These are phyloP conservation scores for Amanita muscaria DNA, from an alignment of 768 basidiomycete species.

Conservation along the genomic window DNA sequence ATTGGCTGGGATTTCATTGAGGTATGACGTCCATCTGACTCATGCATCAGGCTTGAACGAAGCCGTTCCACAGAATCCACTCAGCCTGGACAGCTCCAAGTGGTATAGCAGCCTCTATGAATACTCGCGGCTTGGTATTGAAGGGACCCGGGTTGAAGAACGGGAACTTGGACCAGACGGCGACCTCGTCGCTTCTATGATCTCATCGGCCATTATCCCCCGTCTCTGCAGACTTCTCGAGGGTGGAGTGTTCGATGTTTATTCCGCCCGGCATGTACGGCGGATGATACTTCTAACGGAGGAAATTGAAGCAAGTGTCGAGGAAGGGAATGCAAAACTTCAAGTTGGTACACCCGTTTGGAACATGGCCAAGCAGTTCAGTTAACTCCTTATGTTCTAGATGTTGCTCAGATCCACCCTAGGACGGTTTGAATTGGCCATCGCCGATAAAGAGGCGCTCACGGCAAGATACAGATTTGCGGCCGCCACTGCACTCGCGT, in stretches of 20 bases:
- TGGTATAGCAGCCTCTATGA: constrained; percentile 78
- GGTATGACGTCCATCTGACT: too few relatives aligned
- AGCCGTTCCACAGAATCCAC: constrained; percentile 34
- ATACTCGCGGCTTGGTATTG: constrained; percentile 54
- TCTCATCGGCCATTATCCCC: constrained; percentile 77
- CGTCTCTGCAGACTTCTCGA: constrained; percentile 65
- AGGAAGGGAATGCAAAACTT: constrained; percentile 50
- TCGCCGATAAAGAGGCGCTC: constrained; percentile 40
- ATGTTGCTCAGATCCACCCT: constrained; percentile 47
- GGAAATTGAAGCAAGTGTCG: constrained; percentile 71
- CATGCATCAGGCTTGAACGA: too few relatives aligned
- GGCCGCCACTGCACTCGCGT: constrained; percentile 31
- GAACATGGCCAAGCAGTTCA: background rate
- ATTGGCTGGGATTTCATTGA: constrained; percentile 84
- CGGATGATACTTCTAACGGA: constrained; percentile 68
- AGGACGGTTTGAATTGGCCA: constrained; percentile 43
- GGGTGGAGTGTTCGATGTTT: constrained; percentile 75
- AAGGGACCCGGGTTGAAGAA: constrained; percentile 33
- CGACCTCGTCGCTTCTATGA: constrained; percentile 81
- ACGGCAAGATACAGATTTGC: constrained; percentile 41
- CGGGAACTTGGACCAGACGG: constrained; percentile 71
- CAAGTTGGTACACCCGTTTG: constrained; percentile 40
- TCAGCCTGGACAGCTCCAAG: constrained; percentile 65
- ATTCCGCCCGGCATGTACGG: constrained; percentile 55
- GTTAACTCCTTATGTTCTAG: constrained; percentile 24